Percentiles rank a stretch among this genome's conserved stretches.
Evolutionary conservation across 768 basidiomycete genomes (phyloP).

Genomic region (Mycena belliarum): DNA sequence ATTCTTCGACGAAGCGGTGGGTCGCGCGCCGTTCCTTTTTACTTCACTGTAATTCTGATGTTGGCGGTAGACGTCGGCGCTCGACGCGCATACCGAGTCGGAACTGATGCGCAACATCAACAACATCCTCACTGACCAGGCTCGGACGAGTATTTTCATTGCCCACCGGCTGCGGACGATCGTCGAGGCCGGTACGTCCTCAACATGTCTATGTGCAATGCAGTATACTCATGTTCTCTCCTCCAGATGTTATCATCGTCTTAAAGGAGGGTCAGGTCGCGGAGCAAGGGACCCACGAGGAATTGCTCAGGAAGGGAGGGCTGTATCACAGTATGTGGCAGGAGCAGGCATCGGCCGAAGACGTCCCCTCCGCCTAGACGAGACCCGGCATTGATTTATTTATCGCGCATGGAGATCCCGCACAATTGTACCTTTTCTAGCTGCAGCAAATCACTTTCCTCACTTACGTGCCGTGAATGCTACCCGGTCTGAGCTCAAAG

Average conservation of each 20-base stretch:
- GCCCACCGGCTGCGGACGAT: constrained; percentile 91
- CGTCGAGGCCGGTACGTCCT: constrained; percentile 75
- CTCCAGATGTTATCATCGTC: constrained; percentile 86
- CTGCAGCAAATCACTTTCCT: constrained; percentile 3
- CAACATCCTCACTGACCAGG: constrained; percentile 67
- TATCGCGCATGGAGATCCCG: background rate
- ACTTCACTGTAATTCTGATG: constrained; percentile 1
- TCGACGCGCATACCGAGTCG: constrained; percentile 93
- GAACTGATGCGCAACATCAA: constrained; percentile 97
- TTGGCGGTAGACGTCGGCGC: constrained; percentile 76
- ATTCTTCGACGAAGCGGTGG: constrained; percentile 97
- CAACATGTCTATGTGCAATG: background rate
- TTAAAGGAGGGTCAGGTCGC: constrained; percentile 87
- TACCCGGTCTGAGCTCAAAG: no score
- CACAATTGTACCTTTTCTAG: background rate
- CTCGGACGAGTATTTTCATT: constrained; percentile 93
- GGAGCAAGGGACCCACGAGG: constrained; percentile 92
- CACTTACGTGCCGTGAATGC: background rate
- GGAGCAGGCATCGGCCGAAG: constrained; percentile 60
- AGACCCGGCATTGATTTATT: background rate
- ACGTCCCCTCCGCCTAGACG: constrained; percentile 2
- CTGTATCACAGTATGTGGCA: constrained; percentile 84
- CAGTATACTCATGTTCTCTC: background rate
- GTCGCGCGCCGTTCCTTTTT: constrained; percentile 31
- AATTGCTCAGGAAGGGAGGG: constrained; percentile 69